Percentiles rank a stretch among this genome's conserved stretches.
Evolutionary conservation across 108 stramenopile species (phyloP).

Genomic region (Stephanodiscus triporus): DNA sequence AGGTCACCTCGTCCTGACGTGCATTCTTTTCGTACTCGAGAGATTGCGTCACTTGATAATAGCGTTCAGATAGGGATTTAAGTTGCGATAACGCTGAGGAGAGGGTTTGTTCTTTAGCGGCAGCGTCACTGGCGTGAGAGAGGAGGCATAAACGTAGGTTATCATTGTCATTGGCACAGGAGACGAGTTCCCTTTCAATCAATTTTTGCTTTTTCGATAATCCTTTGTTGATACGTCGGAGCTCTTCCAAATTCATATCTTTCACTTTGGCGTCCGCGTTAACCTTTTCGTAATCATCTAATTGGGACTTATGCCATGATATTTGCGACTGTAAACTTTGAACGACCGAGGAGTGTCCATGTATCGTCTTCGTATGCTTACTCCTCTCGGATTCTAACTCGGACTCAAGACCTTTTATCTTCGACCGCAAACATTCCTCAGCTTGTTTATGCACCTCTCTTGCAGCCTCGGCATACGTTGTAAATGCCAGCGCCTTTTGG

Average conservation of each 20-base stretch:
- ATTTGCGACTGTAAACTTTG: constrained; percentile 12
- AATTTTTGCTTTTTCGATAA: constrained; percentile 3
- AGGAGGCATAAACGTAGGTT: constrained; percentile 5
- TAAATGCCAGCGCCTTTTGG: constrained; percentile 6
- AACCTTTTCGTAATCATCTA: constrained; percentile 4
- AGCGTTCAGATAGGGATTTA: constrained; percentile 28
- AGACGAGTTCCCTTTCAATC: constrained; percentile 8
- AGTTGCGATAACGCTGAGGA: constrained; percentile 18
- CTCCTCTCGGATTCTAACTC: neutral
- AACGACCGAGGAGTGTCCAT: constrained; percentile 1
- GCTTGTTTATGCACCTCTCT: neutral
- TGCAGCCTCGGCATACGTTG: neutral
- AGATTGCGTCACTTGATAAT: constrained; percentile 8
- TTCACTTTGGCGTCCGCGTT: constrained; percentile 1
- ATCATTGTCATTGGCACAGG: constrained; percentile 20
- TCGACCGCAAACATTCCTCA: constrained; percentile 5
- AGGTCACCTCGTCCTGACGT: constrained; percentile 23
- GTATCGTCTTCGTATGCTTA: neutral
- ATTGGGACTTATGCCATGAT: constrained; percentile 11
- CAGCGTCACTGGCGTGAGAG: neutral
- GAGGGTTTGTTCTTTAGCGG: constrained; percentile 31
- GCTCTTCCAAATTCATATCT: constrained; percentile 12
- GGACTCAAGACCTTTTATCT: neutral
- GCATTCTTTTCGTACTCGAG: constrained; percentile 3
- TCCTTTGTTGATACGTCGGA: constrained; percentile 6